Base-by-base conservation (phyloP, 495 filamentous ascomycete genomes). In the Penicillium arizonense region DNA sequence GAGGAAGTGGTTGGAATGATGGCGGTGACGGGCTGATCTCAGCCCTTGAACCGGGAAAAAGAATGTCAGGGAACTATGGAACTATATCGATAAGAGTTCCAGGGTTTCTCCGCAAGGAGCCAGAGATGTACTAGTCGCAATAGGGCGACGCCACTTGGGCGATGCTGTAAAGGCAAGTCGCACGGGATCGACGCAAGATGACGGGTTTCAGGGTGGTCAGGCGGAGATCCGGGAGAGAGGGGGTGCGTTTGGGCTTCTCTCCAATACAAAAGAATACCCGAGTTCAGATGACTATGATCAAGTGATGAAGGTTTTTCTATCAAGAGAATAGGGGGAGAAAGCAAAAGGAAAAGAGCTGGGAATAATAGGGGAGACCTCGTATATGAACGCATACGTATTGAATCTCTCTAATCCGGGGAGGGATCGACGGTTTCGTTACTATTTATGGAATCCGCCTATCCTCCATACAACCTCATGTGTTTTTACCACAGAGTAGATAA, bases 1-100 rank as follows among this genome's bases (percentile, higher is more conserved):
- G 78, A 77, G 50, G 62, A 65, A 53, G 67, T 79, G 73, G 72
- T 65, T 55, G 72, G 65, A 85, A 86, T 86, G 71, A 73, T 85
- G 81, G 70, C 77, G 78, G 74, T 76, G 62, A 59, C 64, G 77
- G 77, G 74, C 76, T 75, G 72, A 57, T 59, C 44, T 59, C 69
- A 77, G 77, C 77, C 77, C 75, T 64, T 45, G 32, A 49, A 38
- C 32, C 33, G 35, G 34, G 12, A 35, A 45, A 18, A 47, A 56
- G 24, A 51, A 51, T 44, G 45, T 48, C 43, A 32, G 26, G 32
- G 9, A 43, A 18, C 14, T n/a, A 43, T n/a, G 23, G 28, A 30
- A 30, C 8, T 30, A 40, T 50, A 52, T 52, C 38, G 39, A 44
- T 37, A 45, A 52, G 20, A 28, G 33, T n/a, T 36, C 37, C 41